Conservation (phyloP, 108 stramenopile genomes). For the Cyclostephanos invisitatus region DNA sequence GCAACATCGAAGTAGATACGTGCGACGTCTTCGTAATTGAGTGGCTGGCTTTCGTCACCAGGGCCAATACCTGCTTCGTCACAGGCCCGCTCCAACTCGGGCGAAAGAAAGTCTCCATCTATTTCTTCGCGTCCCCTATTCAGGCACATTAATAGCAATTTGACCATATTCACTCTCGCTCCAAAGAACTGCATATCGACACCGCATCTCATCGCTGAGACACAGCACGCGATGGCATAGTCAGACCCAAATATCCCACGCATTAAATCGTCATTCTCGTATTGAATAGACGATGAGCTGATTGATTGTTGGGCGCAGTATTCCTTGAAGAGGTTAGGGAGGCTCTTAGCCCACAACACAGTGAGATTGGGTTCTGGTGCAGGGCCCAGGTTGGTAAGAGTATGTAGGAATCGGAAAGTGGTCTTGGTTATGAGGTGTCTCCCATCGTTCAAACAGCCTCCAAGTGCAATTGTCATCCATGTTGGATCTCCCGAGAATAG, state of each 20-base stretch:
- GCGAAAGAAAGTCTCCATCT: conserved; percentile 53
- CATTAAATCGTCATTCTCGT: conserved; percentile 73
- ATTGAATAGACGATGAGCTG: conserved; percentile 53
- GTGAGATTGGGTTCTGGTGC: conserved; percentile 74
- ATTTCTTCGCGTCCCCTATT: conserved; percentile 71
- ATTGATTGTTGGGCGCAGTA: conserved; percentile 65
- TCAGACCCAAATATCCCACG: conserved; percentile 62
- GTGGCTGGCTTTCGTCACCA: conserved; percentile 54
- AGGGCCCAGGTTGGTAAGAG: conserved; percentile 43
- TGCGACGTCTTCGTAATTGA: conserved; percentile 54
- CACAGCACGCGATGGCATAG: conserved; percentile 74
- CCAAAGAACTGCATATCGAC: conserved; percentile 78
- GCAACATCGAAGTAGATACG: conserved; percentile 61
- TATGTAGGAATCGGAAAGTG: conserved; percentile 46
- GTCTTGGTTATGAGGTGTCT: conserved; percentile 63
- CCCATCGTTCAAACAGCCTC: conserved; percentile 54
- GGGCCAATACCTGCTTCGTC: conserved; percentile 53
- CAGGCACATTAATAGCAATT: conserved; percentile 63
- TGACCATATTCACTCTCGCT: conserved; percentile 62
- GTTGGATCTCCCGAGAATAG: conserved; percentile 68
- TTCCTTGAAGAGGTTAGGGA: conserved; percentile 57
- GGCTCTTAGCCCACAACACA: conserved; percentile 61
- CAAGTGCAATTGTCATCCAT: conserved; percentile 65
- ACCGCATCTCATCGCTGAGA: conserved; percentile 65
- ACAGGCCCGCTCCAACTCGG: conserved; percentile 54